These are phyloP conservation scores for Coemansia sp. DNA, from an alignment of 192 early-diverging fungal species.

Conservation along the genomic window DNA sequence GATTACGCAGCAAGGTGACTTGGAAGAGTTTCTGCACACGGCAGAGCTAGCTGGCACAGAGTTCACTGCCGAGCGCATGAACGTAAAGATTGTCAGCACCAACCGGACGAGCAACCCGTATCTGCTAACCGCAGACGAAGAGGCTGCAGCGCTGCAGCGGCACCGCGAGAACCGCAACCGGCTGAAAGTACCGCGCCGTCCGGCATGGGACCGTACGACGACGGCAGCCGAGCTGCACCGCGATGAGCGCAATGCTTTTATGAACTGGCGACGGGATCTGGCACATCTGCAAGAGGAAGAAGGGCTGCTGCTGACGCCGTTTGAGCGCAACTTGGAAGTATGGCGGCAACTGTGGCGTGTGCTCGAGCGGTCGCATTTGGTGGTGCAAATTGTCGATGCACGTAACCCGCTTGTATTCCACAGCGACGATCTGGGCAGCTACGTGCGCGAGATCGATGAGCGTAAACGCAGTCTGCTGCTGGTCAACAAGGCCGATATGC, in stretches of 20 bases:
- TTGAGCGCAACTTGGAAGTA: conserved; percentile 97
- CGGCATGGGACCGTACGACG: conserved; percentile 84
- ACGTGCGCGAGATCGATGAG: conserved; percentile 86
- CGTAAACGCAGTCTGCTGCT: conserved; percentile 87
- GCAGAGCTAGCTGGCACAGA: conserved; percentile 94
- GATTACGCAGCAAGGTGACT: conserved; percentile 95
- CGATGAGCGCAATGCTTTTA: conserved; percentile 81
- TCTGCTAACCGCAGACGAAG: conserved; percentile 76
- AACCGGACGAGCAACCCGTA: conserved; percentile 73
- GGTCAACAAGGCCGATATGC: conserved; percentile 98
- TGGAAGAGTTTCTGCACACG: conserved; percentile 93
- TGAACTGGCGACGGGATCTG: conserved; percentile 88
- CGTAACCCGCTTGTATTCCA: conserved; percentile 93
- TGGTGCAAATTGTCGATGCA: conserved; percentile 99
- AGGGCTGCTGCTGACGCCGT: conserved; percentile 92
- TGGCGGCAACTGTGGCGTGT: conserved; percentile 99
- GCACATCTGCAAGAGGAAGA: conserved; percentile 89
- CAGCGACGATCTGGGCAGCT: conserved; percentile 81
- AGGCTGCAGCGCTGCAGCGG: conserved; percentile 69
- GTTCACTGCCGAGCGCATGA: conserved; percentile 74
- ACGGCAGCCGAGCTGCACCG: conserved; percentile 78
- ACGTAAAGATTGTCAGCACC: conserved; percentile 79
- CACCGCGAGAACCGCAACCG: conserved; percentile 73
- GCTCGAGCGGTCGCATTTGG: conserved; percentile 90
- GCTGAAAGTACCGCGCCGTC: conserved; percentile 85